Evolutionary conservation across 345 rosid genomes (phyloP).

Genomic region (Moricandia arvensis): DNA sequence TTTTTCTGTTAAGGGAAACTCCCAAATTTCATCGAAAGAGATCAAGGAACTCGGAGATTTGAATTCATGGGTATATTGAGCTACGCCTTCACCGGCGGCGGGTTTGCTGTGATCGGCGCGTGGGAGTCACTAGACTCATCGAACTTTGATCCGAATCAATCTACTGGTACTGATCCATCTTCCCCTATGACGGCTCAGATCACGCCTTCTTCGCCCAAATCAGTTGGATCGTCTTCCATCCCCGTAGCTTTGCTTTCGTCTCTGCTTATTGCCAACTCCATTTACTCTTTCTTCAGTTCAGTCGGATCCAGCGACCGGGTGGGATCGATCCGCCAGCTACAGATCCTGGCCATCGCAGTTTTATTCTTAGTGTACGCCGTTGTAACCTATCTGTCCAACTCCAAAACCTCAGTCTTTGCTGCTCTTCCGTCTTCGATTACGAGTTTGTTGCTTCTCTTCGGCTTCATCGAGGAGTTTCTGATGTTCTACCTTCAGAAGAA

Average conservation of each 20-base stretch:
- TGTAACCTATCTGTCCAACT: constrained; percentile 39
- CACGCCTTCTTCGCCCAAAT: constrained; percentile 20
- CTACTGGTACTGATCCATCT: constrained; percentile 34
- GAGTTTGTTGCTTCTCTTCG: constrained; percentile 61
- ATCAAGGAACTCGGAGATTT: background rate
- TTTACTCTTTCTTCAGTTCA: constrained; percentile 58
- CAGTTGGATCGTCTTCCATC: constrained; percentile 18
- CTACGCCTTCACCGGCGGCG: constrained; percentile 57
- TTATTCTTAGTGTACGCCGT: constrained; percentile 65
- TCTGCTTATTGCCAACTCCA: constrained; percentile 52
- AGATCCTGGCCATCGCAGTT: constrained; percentile 53
- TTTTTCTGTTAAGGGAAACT: constrained; percentile 7
- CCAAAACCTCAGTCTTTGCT: constrained; percentile 24
- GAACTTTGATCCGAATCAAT: constrained; percentile 23
- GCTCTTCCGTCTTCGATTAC: constrained; percentile 53
- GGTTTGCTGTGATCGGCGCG: constrained; percentile 58
- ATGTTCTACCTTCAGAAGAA: constrained; percentile 75
- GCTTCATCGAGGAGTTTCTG: constrained; percentile 76
- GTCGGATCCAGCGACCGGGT: constrained; percentile 51
- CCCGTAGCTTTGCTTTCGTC: constrained; percentile 45
- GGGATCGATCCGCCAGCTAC: constrained; percentile 70
- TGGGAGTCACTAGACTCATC: constrained; percentile 53
- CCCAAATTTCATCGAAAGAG: background rate
- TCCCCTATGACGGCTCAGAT: constrained; percentile 36
- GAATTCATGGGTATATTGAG: constrained; percentile 51